Base-by-base conservation (phyloP, 2,329 filamentous ascomycete genomes). In the Neodidymelliopsis sp. region DNA sequence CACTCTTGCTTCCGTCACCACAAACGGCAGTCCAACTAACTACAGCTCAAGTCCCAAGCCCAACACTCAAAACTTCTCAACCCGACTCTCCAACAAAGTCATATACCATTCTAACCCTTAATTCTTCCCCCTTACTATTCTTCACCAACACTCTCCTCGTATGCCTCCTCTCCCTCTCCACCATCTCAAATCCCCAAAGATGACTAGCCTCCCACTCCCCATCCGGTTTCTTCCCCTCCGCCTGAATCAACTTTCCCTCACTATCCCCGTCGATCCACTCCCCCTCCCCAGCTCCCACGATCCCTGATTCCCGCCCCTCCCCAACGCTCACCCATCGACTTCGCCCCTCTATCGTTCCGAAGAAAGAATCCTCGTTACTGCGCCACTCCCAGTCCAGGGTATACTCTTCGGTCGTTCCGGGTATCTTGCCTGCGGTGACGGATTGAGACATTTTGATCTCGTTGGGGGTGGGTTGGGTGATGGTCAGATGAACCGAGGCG, bases 401-500 rank as follows among this genome's bases (percentile, higher is more conserved):
- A 16, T 55, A 55, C 4, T 53, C 29, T 25, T 60, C 52, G 3
- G 47, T 54, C 4, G 41, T 60, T 9, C 52, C 52, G 2, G 54
- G 52, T 9, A 55, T 49, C 18, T 56, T 60, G 6, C 51, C 49
- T 19, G 42, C 48, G 0, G 49, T 55, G 7, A 55, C 38, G 10
- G 51, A 54, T 22, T 57, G 54, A 4, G 51, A 46, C 41, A 55
- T 50, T 1, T 42, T 42, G 28, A 59, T 51, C 13, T 57, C 22
- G 40, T 31, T 48, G 27, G 20, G 42, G 1, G 25, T 54, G 34
- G 52, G 37, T 20, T 56, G 54, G n/a, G 35, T 49, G 31, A 57
- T 59, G 4, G 28, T 54, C n/a, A 56, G 24, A 27, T 59, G 54
- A 20, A 59, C 30, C 6, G 54, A 54, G 10, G 54, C 54, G 24